These are phyloP conservation scores for Rubroboletus pulcherrimus DNA, from an alignment of 768 basidiomycete genomes.

Conservation along the genomic window DNA sequence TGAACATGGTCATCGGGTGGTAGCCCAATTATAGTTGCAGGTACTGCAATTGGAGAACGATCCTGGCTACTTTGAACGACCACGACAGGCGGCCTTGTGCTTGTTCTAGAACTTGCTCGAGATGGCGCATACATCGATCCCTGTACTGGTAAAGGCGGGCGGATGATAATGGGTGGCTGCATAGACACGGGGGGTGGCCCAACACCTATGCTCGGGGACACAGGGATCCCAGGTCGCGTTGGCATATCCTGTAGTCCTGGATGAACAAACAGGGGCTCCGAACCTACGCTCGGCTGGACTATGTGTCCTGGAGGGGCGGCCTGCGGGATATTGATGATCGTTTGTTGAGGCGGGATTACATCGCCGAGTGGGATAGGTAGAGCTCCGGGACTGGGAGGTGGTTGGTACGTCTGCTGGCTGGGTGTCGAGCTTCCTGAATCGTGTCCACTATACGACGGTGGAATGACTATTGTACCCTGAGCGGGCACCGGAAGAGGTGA, in stretches of 20 bases:
- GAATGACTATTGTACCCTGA: slow-evolving; percentile 12
- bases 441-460: slow-evolving; percentile 2
- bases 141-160: slow-evolving; percentile 11
- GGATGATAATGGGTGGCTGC: slow-evolving; percentile 14
- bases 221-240: slow-evolving; percentile 1
- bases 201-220: slow-evolving; percentile 2
- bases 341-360: slow-evolving; percentile 13
- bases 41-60: slow-evolving; percentile 19
- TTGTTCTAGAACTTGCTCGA: slow-evolving; percentile 18
- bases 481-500: slow-evolving; percentile 21
- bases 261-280: background rate
- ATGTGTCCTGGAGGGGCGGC: slow-evolving; percentile 24
- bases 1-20: slow-evolving; percentile 10
- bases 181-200: slow-evolving; percentile 3
- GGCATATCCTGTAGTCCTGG: background rate
- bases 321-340: slow-evolving; percentile 16
- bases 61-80: slow-evolving; percentile 15
- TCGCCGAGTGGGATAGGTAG: slow-evolving; percentile 10
- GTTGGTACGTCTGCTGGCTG: slow-evolving; percentile 23
- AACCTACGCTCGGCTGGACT: background rate
- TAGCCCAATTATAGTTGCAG: slow-evolving; percentile 18
- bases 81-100: slow-evolving; percentile 13
- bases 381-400: slow-evolving; percentile 11
- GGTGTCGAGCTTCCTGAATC: slow-evolving; percentile 25
- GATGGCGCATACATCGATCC: slow-evolving; percentile 9